Percentiles rank a stretch among this genome's conserved stretches.
phyloP scores from a whole-genome alignment of 164 flowering plant species.

The Annona cherimola region DNA sequence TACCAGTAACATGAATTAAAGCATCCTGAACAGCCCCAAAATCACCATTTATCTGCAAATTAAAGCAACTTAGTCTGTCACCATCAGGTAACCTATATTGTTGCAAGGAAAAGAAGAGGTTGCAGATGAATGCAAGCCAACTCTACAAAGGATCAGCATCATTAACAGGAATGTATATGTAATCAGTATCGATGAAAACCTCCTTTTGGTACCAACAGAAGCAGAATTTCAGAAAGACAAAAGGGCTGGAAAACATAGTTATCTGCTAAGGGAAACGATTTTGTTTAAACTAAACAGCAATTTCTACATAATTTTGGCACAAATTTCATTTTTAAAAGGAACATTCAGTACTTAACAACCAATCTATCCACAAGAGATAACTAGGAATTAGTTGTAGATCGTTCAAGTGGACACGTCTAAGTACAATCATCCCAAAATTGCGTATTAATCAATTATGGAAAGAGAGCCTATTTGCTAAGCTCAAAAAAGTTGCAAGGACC shows the following conservation, averaged over 20 bases:
- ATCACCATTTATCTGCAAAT: conserved; percentile 68
- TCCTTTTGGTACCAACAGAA: not conserved
- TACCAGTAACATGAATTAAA: conserved; percentile 53
- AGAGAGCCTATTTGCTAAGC: not conserved
- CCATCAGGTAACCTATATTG: not conserved
- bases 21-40: conserved; percentile 67
- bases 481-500: not conserved
- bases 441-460: not conserved
- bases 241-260: not conserved
- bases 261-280: too few species aligned
- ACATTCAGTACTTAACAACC: too few species aligned
- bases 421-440: not conserved
- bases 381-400: too few species aligned
- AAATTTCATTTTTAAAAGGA: too few species aligned
- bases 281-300: too few species aligned
- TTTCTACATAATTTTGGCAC: too few species aligned
- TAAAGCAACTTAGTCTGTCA: not conserved
- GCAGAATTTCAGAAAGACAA: not conserved
- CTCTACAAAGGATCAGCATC: not conserved
- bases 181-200: not conserved
- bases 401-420: not conserved
- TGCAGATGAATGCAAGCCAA: not conserved
- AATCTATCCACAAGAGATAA: too few species aligned
- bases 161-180: not conserved
- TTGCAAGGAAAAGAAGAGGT: not conserved